phyloP scores from a whole-genome alignment of 495 filamentous ascomycete species.

The Penicillium soppii region DNA sequence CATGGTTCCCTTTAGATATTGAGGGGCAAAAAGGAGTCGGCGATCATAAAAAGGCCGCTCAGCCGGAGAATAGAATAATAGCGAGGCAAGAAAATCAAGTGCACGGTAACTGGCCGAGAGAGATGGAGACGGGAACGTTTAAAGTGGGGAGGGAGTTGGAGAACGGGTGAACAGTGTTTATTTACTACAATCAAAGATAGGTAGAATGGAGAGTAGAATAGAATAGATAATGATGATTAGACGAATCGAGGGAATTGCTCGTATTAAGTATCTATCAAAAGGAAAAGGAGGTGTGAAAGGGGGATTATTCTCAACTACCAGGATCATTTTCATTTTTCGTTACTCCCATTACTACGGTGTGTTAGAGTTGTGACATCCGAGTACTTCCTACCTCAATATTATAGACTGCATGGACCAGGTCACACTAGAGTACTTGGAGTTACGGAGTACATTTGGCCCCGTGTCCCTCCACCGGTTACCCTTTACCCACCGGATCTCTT shows the following conservation, averaged over 20 bases:
- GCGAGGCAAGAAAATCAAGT: not conserved
- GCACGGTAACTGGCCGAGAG: conserved; percentile 1
- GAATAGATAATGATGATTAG: not conserved
- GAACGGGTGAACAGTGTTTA: conserved; percentile 3
- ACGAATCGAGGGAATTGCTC: too few relatives aligned
- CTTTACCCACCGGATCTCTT: not conserved
- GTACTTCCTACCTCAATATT: not conserved
- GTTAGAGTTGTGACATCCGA: not conserved
- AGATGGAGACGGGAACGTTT: conserved; percentile 5
- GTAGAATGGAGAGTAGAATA: not conserved
- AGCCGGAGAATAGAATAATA: conserved; percentile 14
- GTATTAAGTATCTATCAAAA: too few relatives aligned
- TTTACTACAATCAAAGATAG: not conserved
- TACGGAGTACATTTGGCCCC: too few relatives aligned
- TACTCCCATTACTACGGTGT: too few relatives aligned
- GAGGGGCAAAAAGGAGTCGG: conserved; percentile 16
- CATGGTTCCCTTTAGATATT: not conserved
- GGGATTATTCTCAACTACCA: too few relatives aligned
- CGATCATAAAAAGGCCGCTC: conserved; percentile 5
- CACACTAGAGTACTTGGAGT: not conserved
- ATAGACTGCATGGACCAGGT: not conserved
- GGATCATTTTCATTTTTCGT: too few relatives aligned
- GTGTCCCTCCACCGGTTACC: not conserved
- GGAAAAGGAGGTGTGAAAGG: not conserved
- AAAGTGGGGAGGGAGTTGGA: not conserved